Percentiles rank a stretch among this genome's conserved stretches.
phyloP scores from a whole-genome alignment of 2,329 filamentous ascomycete species.

The Massarina eburnea region DNA sequence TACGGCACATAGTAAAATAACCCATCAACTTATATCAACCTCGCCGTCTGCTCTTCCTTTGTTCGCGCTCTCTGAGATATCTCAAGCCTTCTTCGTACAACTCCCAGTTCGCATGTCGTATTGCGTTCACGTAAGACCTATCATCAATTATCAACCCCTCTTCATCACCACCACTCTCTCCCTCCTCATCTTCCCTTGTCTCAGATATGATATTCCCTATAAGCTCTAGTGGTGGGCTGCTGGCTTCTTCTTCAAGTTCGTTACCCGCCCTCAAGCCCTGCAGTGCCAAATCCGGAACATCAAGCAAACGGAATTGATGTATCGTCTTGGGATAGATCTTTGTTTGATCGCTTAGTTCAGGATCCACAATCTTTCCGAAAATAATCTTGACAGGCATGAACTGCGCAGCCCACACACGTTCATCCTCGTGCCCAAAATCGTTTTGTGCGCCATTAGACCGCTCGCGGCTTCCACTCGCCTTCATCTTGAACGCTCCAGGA shows the following conservation, averaged over 20 bases:
- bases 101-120: conserved; percentile 7
- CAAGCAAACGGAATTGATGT: conserved; percentile 4
- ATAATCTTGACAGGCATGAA: conserved; percentile 13
- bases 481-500: conserved; percentile 5
- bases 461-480: conserved; percentile 6
- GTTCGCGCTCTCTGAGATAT: neutral
- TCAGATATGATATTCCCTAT: conserved; percentile 2
- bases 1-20: neutral
- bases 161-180: neutral
- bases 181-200: neutral
- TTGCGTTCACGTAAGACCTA: conserved; percentile 6
- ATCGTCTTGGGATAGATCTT: conserved; percentile 7
- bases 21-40: neutral
- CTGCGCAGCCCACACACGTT: conserved; percentile 13
- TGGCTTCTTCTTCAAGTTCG: neutral
- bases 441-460: conserved; percentile 4
- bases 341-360: neutral
- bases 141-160: conserved; percentile 8
- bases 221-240: neutral
- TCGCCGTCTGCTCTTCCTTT: neutral
- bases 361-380: conserved; percentile 1
- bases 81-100: conserved; percentile 6
- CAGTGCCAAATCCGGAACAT: conserved; percentile 7
- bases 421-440: conserved; percentile 10
- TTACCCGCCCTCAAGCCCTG: conserved; percentile 8